These are phyloP conservation scores for Citrus medica DNA, from an alignment of 345 rosid species.

Conservation along the genomic window DNA sequence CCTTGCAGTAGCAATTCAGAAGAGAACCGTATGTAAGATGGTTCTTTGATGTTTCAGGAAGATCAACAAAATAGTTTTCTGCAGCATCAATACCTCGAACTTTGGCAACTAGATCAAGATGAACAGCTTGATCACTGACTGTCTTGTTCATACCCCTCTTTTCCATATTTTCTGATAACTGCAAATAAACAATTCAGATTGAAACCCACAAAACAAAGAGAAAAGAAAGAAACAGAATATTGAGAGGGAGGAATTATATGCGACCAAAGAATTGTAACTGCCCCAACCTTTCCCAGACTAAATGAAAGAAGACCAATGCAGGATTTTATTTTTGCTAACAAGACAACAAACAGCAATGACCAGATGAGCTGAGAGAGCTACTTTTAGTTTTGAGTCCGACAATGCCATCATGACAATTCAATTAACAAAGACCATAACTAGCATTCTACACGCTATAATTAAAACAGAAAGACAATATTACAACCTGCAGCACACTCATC, in stretches of 20 bases:
- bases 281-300: not conserved
- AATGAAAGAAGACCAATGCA: not conserved
- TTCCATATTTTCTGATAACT: constrained; percentile 86
- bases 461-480: not conserved
- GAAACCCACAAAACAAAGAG: not conserved
- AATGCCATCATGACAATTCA: not conserved
- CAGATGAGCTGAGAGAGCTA: not conserved
- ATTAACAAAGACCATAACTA: not conserved
- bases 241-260: not conserved
- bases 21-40: constrained; percentile 79
- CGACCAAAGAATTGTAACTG: not conserved
- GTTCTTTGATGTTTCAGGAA: constrained; percentile 76
- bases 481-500: not conserved
- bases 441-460: not conserved
- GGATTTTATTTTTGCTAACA: not conserved
- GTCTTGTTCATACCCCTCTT: constrained; percentile 87
- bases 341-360: not conserved
- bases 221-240: not conserved
- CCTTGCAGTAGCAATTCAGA: constrained; percentile 87
- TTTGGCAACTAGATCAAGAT: constrained; percentile 91
- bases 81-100: constrained; percentile 72
- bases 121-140: constrained; percentile 91
- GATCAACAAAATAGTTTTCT: constrained; percentile 71
- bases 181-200: constrained; percentile 3
- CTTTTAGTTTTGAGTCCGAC: not conserved